Evolutionary conservation across 805 yeast species (phyloP).

Genomic region (Torulaspora franciscae): DNA sequence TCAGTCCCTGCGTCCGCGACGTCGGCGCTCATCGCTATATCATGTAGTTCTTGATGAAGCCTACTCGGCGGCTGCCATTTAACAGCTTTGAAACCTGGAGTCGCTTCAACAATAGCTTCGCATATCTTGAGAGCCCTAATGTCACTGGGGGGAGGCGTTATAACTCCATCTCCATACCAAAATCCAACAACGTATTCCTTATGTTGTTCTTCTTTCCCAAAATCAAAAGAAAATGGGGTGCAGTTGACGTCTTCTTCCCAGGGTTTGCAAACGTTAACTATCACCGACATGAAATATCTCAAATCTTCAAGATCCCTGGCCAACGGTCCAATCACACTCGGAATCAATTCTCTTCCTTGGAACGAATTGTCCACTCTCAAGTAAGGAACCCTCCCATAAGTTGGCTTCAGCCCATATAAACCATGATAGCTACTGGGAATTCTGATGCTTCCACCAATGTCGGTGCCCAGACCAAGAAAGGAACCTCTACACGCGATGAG

Average conservation of each 20-base stretch:
- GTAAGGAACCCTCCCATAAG: constrained; percentile 24
- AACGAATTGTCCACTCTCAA: constrained; percentile 38
- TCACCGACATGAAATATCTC: constrained; percentile 43
- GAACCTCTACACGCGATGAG: constrained; percentile 49
- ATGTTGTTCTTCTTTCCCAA: constrained; percentile 1
- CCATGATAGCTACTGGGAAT: constrained; percentile 58
- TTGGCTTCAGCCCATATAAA: constrained; percentile 25
- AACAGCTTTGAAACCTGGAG: constrained; percentile 16
- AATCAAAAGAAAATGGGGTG: constrained; percentile 13
- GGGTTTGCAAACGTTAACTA: constrained; percentile 17
- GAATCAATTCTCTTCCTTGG: constrained; percentile 50
- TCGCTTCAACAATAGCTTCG: constrained; percentile 9
- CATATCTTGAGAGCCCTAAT: constrained; percentile 18
- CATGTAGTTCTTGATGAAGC: constrained; percentile 11
- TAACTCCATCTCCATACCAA: constrained; percentile 20
- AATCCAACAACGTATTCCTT: constrained; percentile 14
- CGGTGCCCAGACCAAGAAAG: constrained; percentile 56
- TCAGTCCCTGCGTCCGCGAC: constrained; percentile 20
- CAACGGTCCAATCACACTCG: constrained; percentile 56
- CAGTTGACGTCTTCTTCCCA: constrained; percentile 16
- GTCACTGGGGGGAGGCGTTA: constrained; percentile 19
- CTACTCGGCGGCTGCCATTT: constrained; percentile 18
- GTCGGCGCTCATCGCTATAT: constrained; percentile 17
- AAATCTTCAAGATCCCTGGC: constrained; percentile 47
- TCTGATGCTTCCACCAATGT: constrained; percentile 60